phyloP scores from a whole-genome alignment of 208 protist species.

The Acanthamoeba royreba region DNA sequence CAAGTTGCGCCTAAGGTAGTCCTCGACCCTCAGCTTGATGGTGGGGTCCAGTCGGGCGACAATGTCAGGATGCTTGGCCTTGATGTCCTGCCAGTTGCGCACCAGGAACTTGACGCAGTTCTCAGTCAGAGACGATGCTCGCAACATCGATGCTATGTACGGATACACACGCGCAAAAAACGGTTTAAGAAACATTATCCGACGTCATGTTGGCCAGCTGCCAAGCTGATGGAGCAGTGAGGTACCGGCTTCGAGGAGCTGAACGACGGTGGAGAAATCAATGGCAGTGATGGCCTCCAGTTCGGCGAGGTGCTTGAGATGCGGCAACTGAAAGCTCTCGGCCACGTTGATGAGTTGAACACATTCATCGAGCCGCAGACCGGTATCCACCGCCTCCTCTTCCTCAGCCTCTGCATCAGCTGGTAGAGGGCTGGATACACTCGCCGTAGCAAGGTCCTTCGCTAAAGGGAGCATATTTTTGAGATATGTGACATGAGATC shows the following conservation, averaged over 20 bases:
- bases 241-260: not conserved
- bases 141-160: not conserved
- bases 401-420: not conserved
- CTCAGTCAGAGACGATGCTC: not conserved
- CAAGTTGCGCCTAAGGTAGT: not conserved
- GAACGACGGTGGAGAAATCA: not conserved
- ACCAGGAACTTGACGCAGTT: not conserved
- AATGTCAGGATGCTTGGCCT: not conserved
- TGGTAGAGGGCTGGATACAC: too few relatives aligned
- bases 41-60: not conserved
- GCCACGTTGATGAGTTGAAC: not conserved
- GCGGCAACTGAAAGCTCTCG: not conserved
- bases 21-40: not conserved
- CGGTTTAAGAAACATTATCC: not conserved
- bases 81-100: not conserved
- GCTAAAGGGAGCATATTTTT: not conserved
- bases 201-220: not conserved
- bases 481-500: not conserved
- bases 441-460: too few relatives aligned
- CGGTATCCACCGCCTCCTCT: not conserved
- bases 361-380: not conserved
- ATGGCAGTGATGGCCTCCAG: not conserved
- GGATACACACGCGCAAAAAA: not conserved
- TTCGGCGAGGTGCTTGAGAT: not conserved
- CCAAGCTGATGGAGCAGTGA: not conserved